Evolutionary conservation across 164 flowering plant species (phyloP), one percentile per base, ranked within the genome.

Genomic region (Magnolia sinica): DNA sequence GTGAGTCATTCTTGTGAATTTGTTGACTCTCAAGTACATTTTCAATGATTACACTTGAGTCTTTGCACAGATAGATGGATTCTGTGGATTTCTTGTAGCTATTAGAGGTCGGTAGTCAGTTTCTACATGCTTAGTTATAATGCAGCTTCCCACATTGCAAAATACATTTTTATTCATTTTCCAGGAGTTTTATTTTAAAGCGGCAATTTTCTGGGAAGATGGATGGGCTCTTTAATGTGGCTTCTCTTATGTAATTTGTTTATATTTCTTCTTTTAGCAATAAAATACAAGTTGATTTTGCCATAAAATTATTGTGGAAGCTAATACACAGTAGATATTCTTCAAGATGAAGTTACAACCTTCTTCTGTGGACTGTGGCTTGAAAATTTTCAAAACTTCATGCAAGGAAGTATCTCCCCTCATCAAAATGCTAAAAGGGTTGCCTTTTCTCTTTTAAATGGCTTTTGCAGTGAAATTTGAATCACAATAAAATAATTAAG

Each of bases 1-100:
- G 99, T 94, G 63, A 70, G 84, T 66, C 61, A 1, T 70, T 73
- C 20, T 49, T 45, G 14, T 13, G 24, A 55, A 59, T 19, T 14
- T 31, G 1, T n/a, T 72, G 22, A 11, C 24, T 20, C 37, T 11
- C 11, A 19, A 14, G 45, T 23, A 8, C 8, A 9, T 19, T 37
- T 68, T 29, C 71, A 68, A 37, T 68, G 71, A 8, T 37, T 68
- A 68, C 20, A 29, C 16, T 29, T 18, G 71, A 68, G 14, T 68
- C 50, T 27, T 68, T 37, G 71, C 11, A 68, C 37, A 0, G 29
- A 65, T 3, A 6, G 22, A 5, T 65, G 13, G 14, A 65, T 65
- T 24, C 29, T 65, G 7, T 65, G 14, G 37, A 68, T 8, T 18
- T 37, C 31, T 29, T 37, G n/a, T 37, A 20, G 14, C 49, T 68